phyloP scores from a whole-genome alignment of 2,329 filamentous ascomycete species.

The Claviceps paspali region DNA sequence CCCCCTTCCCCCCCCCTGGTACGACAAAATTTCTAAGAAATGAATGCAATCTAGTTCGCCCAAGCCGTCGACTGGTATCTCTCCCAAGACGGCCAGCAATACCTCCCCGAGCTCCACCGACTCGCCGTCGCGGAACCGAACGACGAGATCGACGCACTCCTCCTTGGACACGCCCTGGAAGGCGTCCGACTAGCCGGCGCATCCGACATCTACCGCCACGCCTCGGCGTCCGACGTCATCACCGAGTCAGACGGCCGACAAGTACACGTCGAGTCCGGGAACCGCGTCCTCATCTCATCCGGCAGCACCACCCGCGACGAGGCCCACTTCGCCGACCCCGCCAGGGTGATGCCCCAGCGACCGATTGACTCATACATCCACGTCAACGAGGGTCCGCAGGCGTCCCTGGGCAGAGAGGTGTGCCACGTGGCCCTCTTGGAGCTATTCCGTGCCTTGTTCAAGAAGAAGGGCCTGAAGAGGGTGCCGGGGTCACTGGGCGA shows the following conservation, averaged over 20 bases:
- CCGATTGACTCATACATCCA: constrained; percentile 49
- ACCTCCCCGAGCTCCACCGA: constrained; percentile 45
- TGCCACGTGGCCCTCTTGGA: constrained; percentile 48
- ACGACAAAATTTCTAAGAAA: too few relatives aligned
- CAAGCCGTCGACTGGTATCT: constrained; percentile 63
- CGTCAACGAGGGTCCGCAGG: constrained; percentile 47
- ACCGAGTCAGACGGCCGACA: constrained; percentile 34
- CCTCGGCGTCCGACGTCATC: constrained; percentile 28
- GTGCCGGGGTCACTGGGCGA: constrained; percentile 49
- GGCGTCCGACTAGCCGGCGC: constrained; percentile 53
- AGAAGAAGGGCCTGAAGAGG: constrained; percentile 42
- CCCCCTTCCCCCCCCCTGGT: too few relatives aligned
- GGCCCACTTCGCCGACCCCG: constrained; percentile 43
- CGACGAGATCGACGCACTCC: constrained; percentile 43
- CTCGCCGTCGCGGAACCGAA: constrained; percentile 39
- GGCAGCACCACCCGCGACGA: constrained; percentile 40
- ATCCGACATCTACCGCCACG: constrained; percentile 44
- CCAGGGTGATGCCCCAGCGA: constrained; percentile 45
- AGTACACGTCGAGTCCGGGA: constrained; percentile 37
- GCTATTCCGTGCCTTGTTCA: constrained; percentile 52
- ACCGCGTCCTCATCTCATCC: constrained; percentile 50
- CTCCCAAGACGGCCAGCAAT: constrained; percentile 33
- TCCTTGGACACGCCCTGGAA: constrained; percentile 58
- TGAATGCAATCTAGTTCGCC: constrained; percentile 50
- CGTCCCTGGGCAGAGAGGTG: constrained; percentile 45